Base-by-base conservation (phyloP, 768 basidiomycete species). In the Podaxis rugospora region DNA sequence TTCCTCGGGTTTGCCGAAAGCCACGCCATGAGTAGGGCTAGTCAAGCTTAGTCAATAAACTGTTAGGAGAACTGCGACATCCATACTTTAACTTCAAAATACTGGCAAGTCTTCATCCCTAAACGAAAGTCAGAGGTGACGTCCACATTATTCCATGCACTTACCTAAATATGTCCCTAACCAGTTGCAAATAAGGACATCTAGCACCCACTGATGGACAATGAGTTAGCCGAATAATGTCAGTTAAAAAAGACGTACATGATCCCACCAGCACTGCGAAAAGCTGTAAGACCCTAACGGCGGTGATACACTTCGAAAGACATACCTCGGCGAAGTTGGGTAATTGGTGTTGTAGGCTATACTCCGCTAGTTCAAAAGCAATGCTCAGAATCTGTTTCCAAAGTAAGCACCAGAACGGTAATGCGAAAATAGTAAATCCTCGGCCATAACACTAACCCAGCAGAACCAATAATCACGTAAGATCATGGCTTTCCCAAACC, bases 401-500 rank as follows among this genome's bases (percentile, higher is more conserved):
- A 44, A 44, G 16, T 65, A 40, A 40, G 63, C 63, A 53, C 65
- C 63, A 62, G 51, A 52, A 65, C 35, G 66, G 50, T 58, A 28
- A 32, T 44, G 49, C 59, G 9, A 44, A 16, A 44, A 55, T 51
- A 55, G 46, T 42, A 61, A 54, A 50, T 44, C 25, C 39, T 53
- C 40, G 59, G 52, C 18, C 18, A 54, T 53, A 49, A 27, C 49
- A 72, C 77, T 61, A 67, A 92, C 92, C 92, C 93, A 94, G 68
- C 93, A 94, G 69, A 93, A 94, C 92, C 92, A 94, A 68, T 95
- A 94, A 68, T 95, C 93, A 23, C 93, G 84, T 68, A 95, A 72
- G 66, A 95, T 88, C 80, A 94, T 82, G 3, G 93, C 92, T 72
- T 95, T 95, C 46, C 92, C 92, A 70, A 92, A 94, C 92, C 92